Evolutionary conservation across 2,329 filamentous ascomycete species (phyloP).

Genomic region (Huntiella moniliformis): DNA sequence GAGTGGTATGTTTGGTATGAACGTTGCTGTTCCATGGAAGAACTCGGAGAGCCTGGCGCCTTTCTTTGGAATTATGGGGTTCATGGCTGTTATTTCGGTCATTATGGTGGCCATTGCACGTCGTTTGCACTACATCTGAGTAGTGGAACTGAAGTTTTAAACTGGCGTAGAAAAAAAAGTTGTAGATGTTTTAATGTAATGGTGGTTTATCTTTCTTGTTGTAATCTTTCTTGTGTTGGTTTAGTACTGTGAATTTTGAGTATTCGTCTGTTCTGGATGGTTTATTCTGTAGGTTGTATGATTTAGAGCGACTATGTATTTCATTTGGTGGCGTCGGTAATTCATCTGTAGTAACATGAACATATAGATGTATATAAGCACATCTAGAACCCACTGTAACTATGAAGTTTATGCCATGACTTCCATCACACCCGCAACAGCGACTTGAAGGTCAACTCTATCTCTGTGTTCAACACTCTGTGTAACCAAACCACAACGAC

Average conservation of each 20-base stretch:
- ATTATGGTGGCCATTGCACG: conserved; percentile 29
- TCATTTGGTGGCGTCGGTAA: background rate
- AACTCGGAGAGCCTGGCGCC: conserved; percentile 31
- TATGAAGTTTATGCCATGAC: no score
- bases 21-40: conserved; percentile 53
- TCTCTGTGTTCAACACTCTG: background rate
- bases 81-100: conserved; percentile 34
- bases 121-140: conserved; percentile 27
- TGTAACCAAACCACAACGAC: background rate
- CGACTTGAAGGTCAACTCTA: no score
- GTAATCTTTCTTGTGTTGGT: background rate
- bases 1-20: conserved; percentile 77
- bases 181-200: background rate
- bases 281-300: background rate
- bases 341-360: no score
- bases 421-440: no score
- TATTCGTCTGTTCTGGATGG: background rate
- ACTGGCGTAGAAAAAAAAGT: background rate
- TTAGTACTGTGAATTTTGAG: background rate
- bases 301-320: background rate
- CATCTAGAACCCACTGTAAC: no score
- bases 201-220: conserved; percentile 4
- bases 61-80: conserved; percentile 32
- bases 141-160: background rate
- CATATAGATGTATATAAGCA: no score